Percentiles rank a stretch among this genome's conserved stretches.
Evolutionary conservation across 352 stramenopile species (phyloP).

Genomic region (Blastocystis sp.): DNA sequence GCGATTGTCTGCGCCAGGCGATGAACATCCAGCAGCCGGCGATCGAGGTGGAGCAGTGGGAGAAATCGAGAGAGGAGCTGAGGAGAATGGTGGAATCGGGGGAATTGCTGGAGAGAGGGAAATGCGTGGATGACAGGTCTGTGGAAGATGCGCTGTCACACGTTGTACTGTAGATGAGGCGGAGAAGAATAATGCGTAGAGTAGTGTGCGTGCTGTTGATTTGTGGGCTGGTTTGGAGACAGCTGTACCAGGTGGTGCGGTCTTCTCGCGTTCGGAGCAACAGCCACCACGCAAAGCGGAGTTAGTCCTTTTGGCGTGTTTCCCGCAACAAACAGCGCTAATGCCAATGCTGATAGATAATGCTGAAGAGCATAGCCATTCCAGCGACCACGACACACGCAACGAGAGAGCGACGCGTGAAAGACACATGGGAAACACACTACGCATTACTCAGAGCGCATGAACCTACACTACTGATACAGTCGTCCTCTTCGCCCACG

Average conservation of each 20-base stretch:
- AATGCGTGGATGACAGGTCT: neutral
- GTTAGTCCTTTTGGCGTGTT: neutral
- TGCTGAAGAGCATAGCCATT: conserved; percentile 8
- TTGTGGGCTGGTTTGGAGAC: neutral
- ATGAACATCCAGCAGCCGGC: conserved; percentile 2
- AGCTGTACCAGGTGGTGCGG: neutral
- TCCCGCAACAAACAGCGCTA: neutral
- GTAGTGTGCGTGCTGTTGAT: neutral
- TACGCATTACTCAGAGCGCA: conserved; percentile 5
- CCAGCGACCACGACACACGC: neutral
- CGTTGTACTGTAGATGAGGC: neutral
- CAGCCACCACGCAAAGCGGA: neutral
- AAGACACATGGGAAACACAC: conserved; percentile 14
- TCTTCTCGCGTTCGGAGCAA: neutral
- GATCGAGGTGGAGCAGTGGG: neutral
- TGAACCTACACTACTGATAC: neutral
- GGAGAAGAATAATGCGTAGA: neutral
- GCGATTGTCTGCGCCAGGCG: conserved; percentile 39
- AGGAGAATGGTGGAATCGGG: neutral
- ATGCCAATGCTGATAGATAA: conserved; percentile 2
- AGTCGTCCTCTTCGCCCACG: conserved; percentile 32
- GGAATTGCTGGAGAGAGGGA: neutral
- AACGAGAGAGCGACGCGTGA: conserved; percentile 7
- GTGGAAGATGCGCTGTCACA: neutral
- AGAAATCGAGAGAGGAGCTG: neutral